Percentiles rank a stretch among this genome's conserved stretches.
Evolutionary conservation across 2,329 filamentous ascomycete genomes (phyloP).

Genomic region (Talaromyces pinophilus): DNA sequence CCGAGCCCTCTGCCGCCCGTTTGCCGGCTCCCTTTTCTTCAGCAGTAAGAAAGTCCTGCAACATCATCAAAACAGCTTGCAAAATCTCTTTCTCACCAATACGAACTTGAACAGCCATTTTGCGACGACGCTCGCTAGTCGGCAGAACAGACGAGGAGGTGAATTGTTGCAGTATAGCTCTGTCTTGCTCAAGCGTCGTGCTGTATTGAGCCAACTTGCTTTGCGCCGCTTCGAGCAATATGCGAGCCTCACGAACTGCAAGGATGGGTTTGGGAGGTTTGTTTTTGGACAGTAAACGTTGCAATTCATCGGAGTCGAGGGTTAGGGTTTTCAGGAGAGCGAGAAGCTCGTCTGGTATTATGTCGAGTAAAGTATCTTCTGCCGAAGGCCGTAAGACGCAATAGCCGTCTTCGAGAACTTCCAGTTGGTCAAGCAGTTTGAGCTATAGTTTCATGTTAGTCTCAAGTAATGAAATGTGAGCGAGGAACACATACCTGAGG

Average conservation of each 20-base stretch:
- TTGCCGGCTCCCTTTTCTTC: conserved; percentile 22
- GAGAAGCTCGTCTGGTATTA: conserved; percentile 43
- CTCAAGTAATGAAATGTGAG: not conserved
- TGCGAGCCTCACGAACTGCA: conserved; percentile 30
- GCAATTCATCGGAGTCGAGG: conserved; percentile 36
- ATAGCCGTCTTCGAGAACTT: conserved; percentile 71
- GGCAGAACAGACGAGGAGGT: conserved; percentile 39
- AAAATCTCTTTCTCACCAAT: conserved; percentile 72
- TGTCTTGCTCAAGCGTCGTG: conserved; percentile 57
- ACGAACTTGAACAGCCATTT: conserved; percentile 68
- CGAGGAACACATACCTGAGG: conserved; percentile 11
- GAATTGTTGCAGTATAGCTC: conserved; percentile 41
- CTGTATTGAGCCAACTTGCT: conserved; percentile 50
- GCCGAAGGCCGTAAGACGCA: conserved; percentile 53
- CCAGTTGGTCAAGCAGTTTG: conserved; percentile 62
- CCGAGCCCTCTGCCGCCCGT: conserved; percentile 34
- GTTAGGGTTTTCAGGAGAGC: conserved; percentile 40
- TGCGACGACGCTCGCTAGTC: conserved; percentile 37
- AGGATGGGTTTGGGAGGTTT: conserved; percentile 41
- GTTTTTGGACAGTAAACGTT: conserved; percentile 37
- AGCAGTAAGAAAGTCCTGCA: conserved; percentile 32
- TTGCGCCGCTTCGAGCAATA: conserved; percentile 39
- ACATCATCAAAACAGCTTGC: conserved; percentile 52
- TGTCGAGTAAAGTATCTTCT: conserved; percentile 33
- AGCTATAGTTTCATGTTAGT: conserved; percentile 34